Evolutionary conservation across 768 basidiomycete genomes (phyloP), one percentile per base, ranked within the genome.

Genomic region (Boletus rubescentipes): DNA sequence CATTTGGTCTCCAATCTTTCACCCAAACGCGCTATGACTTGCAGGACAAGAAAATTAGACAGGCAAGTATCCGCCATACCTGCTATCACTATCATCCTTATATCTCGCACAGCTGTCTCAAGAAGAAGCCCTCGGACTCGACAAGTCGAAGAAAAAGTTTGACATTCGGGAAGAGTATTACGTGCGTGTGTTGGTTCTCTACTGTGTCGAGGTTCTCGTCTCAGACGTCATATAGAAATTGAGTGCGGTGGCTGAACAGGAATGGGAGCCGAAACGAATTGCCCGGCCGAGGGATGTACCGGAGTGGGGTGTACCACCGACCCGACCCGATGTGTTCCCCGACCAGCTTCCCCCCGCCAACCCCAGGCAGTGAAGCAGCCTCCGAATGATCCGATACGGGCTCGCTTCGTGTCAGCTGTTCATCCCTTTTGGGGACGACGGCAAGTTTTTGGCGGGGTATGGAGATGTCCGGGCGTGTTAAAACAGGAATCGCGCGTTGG

Each of bases 91-190:
- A 15, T 29, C 20, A 32, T 45, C 30, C 44, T 50, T 32, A 45
- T 37, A 0, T 29, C 23, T 38, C 26, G 18, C 11, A 7, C 46
- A 85, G 92, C 71, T 97, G 34, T 80, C 83, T 36, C 85, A 84
- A 57, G 87, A 93, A 67, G 84, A 94, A 60, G 87, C 91, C 57
- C 76, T 95, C 20, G 80, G 84, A 10, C 74, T 94, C 62, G 78
- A 86, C 57, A 82, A 78, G 66, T 74, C 75, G 50, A 79, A 87
- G 72, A 88, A 86, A 74, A 89, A 84, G 75, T 86, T 97, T 54
- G 95, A 98, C 71, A 89, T 97, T 16, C 77, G 92, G 49, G 96
- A 98, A 68, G 95, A 97, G 67, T 99, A 98, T 71, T 98, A 87
- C 67, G 95, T 97, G 73, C 72, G 93, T 85, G 48, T 53, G 20